Conservation (phyloP, 371 early-diverging fungal species). For the Vavraia culicis region DNA sequence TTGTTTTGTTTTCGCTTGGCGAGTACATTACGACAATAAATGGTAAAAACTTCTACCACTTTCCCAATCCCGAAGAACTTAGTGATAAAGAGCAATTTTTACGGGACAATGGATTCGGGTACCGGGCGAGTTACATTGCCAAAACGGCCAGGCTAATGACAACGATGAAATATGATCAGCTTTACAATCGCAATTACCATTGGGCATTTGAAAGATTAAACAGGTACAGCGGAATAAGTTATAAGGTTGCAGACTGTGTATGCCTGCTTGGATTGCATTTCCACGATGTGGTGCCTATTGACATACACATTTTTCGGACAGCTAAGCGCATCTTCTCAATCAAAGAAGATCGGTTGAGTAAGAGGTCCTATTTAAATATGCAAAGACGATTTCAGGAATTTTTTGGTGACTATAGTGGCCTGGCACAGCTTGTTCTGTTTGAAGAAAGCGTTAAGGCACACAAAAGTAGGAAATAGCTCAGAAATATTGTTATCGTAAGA, state of each 20-base stretch:
- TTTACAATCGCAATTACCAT: background rate
- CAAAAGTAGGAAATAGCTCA: too few relatives aligned
- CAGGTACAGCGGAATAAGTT: conserved; percentile 46
- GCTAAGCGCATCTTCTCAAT: conserved; percentile 8
- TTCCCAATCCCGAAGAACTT: conserved; percentile 46
- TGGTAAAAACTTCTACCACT: conserved; percentile 6
- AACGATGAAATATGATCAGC: background rate
- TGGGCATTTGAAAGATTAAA: background rate
- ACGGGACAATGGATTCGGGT: conserved; percentile 62
- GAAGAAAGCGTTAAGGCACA: background rate
- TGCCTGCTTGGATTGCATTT: conserved; percentile 56
- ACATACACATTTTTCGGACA: conserved; percentile 57
- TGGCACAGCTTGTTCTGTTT: conserved; percentile 35
- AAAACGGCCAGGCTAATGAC: conserved; percentile 45
- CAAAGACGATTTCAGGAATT: conserved; percentile 16
- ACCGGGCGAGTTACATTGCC: conserved; percentile 65
- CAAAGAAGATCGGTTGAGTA: background rate
- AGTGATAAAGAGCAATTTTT: conserved; percentile 47
- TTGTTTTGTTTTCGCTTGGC: conserved; percentile 23
- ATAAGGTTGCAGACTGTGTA: conserved; percentile 90
- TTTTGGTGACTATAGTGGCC: conserved; percentile 34
- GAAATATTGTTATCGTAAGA: too few relatives aligned
- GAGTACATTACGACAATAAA: conserved; percentile 10
- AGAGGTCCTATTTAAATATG: conserved; percentile 14
- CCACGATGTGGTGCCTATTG: conserved; percentile 62